Base-by-base conservation (phyloP, 139 green algal species). In the Gonium pectorale region DNA sequence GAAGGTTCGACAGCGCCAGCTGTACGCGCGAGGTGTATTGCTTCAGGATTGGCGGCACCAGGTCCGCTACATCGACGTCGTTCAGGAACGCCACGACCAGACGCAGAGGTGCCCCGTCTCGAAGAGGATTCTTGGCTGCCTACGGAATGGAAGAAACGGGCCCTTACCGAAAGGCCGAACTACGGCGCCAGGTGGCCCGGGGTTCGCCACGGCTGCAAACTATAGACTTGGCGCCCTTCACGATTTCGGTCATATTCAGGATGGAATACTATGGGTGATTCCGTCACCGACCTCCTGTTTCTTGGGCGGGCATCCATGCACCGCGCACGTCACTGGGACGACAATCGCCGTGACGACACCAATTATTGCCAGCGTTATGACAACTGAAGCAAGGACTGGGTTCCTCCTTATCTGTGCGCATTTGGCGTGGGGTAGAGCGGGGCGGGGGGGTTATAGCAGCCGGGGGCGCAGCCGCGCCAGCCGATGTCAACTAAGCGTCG, bases 291-390 rank as follows among this genome's bases (percentile, higher is more conserved):
- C 70, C 46, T 79, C 33, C 13, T n/a, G 9, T 49, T 64, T 46
- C 59, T 82, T 82, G 7, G 75, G 75, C 7, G 75, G 59, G 29
- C 75, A 82, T 29, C 75, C 75, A 41, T 82, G 75, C 5, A 82
- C 40, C 5, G 59, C 62, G 67, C 75, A 82, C 3, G 75, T 82
- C 7, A 82, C 38, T 15, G 75, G 75, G 0, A 82, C 75, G 6
- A 82, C 75, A 9, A 82, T 60, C 21, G 59, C 75, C n/a, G 75
- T 40, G 21, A 82, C 71, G 21, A 71, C 44, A 59, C 59, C 75
- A 13, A 82, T 54, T 8, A 82, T 60, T 19, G 60, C n/a, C 19
- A 82, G 35, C 9, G 41, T 71, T 29, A 82, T 71, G 24, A 19
- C 19, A 6, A 60, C 75, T 41, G 59, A 44, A 24, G 75, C 40